Evolutionary conservation across 1,284 basidiomycete genomes (phyloP).

Genomic region (Ganoderma sinense): DNA sequence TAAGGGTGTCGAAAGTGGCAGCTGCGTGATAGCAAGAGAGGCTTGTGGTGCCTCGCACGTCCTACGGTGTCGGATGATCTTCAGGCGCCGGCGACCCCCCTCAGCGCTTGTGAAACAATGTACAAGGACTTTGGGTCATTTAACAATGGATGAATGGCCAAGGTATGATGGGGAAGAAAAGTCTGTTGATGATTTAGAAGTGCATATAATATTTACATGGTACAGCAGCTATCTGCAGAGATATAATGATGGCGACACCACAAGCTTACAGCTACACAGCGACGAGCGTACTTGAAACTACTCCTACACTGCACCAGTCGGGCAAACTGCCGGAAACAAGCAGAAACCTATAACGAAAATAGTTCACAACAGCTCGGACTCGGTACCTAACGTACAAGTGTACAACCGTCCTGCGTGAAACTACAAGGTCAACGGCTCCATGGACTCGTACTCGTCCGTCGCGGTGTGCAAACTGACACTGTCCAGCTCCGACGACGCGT

Average conservation of each 20-base stretch:
- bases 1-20: too few species aligned
- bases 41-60: too few species aligned
- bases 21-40: too few species aligned
- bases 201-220: not conserved
- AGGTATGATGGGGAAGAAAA: too few species aligned
- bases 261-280: not conserved
- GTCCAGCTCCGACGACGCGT: conserved; percentile 16
- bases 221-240: not conserved
- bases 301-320: not conserved
- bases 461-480: conserved; percentile 20
- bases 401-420: not conserved
- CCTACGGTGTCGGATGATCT: too few species aligned
- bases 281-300: not conserved
- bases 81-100: too few species aligned
- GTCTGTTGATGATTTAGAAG: not conserved
- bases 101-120: too few species aligned
- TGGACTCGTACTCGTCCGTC: conserved; percentile 11
- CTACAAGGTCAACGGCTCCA: conserved; percentile 7
- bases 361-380: not conserved
- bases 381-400: not conserved
- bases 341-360: not conserved
- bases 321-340: not conserved
- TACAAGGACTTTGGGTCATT: too few species aligned
- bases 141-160: too few species aligned
- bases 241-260: not conserved